These are phyloP conservation scores for Globisporangium solare DNA, from an alignment of 352 stramenopile genomes.

Conservation along the genomic window DNA sequence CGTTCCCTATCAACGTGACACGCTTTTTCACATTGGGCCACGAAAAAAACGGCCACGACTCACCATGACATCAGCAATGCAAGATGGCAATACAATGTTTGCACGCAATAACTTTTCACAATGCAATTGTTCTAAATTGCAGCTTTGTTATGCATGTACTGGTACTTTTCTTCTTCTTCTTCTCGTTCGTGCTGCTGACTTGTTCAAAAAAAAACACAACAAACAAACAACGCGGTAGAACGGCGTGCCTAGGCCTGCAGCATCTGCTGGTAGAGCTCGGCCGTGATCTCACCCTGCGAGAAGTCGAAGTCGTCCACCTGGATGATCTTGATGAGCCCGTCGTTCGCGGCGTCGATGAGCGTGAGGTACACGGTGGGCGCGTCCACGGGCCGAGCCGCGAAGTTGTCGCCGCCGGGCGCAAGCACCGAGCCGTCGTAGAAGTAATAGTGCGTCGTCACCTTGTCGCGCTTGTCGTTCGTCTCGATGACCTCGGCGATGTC, in stretches of 20 bases:
- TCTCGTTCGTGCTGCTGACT: slow-evolving; percentile 2
- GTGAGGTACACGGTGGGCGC: slow-evolving; percentile 26
- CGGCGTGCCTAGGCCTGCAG: slow-evolving; percentile 2
- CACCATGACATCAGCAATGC: neutral
- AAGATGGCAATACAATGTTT: too few species aligned
- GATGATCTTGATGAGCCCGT: slow-evolving; percentile 29
- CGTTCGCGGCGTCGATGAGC: slow-evolving; percentile 25
- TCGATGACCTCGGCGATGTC: slow-evolving; percentile 21
- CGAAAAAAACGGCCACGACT: neutral
- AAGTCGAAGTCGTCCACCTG: slow-evolving; percentile 28
- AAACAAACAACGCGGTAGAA: too few species aligned
- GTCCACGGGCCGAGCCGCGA: slow-evolving; percentile 21
- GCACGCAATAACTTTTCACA: too few species aligned
- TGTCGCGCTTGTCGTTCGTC: slow-evolving; percentile 11
- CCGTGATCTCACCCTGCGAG: slow-evolving; percentile 4
- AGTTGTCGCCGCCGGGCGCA: slow-evolving; percentile 28
- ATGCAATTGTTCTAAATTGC: too few species aligned
- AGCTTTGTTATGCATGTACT: neutral
- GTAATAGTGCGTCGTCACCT: slow-evolving; percentile 24
- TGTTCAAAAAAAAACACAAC: slow-evolving; percentile 1
- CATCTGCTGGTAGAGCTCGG: slow-evolving; percentile 5
- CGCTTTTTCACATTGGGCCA: neutral
- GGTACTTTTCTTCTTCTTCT: neutral
- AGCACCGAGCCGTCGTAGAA: slow-evolving; percentile 18
- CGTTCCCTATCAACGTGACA: neutral